phyloP scores from a whole-genome alignment of 2,329 filamentous ascomycete species.

The Colletotrichum phormii region DNA sequence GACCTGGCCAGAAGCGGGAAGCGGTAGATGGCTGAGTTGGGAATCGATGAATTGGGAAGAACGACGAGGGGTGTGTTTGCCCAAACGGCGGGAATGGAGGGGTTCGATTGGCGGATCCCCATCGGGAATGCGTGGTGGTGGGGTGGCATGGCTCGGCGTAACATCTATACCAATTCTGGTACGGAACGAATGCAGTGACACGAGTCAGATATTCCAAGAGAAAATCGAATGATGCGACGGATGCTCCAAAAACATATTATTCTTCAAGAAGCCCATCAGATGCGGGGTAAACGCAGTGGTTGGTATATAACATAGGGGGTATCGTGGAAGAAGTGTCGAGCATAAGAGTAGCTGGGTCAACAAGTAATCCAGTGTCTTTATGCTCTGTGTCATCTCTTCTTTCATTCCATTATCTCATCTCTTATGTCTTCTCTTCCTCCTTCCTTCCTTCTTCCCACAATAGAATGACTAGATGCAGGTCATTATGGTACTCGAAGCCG shows the following conservation, averaged over 20 bases:
- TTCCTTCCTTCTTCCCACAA: neutral
- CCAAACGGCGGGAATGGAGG: conserved; percentile 15
- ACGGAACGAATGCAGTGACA: neutral
- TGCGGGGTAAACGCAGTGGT: neutral
- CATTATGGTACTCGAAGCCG: too few species aligned
- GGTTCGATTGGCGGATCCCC: conserved; percentile 27
- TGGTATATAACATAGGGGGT: neutral
- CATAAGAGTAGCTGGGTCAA: neutral
- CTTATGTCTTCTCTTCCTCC: neutral
- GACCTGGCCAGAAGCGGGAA: conserved; percentile 6
- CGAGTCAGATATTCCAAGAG: neutral
- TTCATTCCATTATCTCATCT: neutral
- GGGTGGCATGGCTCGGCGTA: conserved; percentile 10
- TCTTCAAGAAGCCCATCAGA: neutral
- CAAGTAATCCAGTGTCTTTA: too few species aligned
- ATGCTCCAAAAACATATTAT: neutral
- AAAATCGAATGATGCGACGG: neutral
- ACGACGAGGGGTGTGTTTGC: neutral
- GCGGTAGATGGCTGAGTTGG: conserved; percentile 24
- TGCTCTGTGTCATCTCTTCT: neutral
- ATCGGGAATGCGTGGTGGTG: neutral
- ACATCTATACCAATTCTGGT: neutral
- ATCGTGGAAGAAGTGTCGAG: neutral
- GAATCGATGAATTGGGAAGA: conserved; percentile 10
- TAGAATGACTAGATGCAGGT: too few species aligned